phyloP scores from a whole-genome alignment of 768 basidiomycete species.

The Rhodotorula sphaerocarpa region DNA sequence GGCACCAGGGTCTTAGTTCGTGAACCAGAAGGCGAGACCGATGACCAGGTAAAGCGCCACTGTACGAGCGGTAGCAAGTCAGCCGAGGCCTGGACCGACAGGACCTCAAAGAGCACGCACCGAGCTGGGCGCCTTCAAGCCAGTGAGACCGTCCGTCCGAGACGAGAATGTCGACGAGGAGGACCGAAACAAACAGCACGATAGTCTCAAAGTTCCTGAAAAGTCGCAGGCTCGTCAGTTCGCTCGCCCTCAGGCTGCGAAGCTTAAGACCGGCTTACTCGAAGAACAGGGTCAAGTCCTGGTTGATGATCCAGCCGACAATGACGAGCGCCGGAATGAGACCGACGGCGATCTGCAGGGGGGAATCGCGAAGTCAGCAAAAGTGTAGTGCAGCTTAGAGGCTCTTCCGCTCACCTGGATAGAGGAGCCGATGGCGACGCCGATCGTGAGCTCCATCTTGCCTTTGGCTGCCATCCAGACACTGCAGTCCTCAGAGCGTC shows the following conservation, averaged over 20 bases:
- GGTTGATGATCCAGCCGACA: slow-evolving; percentile 63
- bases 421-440: slow-evolving; percentile 45
- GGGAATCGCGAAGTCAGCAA: neutral
- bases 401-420: slow-evolving; percentile 41
- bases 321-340: slow-evolving; percentile 77
- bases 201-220: slow-evolving; percentile 71
- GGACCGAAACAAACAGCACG: slow-evolving; percentile 72
- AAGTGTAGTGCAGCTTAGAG: too few species aligned
- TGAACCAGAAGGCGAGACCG: slow-evolving; percentile 55
- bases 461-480: slow-evolving; percentile 74
- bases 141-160: slow-evolving; percentile 78
- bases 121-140: slow-evolving; percentile 72
- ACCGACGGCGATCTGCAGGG: slow-evolving; percentile 29
- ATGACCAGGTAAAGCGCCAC: slow-evolving; percentile 69
- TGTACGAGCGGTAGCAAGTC: too few species aligned
- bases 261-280: too few species aligned
- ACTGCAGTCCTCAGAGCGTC: too few species aligned
- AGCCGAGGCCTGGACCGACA: neutral
- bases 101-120: slow-evolving; percentile 40
- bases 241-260: too few species aligned
- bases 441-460: slow-evolving; percentile 58
- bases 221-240: slow-evolving; percentile 41
- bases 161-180: slow-evolving; percentile 70
- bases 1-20: neutral
- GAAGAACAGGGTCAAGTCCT: slow-evolving; percentile 42